Percentiles rank a stretch among this genome's conserved stretches.
phyloP scores from a whole-genome alignment of 1,284 basidiomycete species.

The Phaffia rhodozyma region DNA sequence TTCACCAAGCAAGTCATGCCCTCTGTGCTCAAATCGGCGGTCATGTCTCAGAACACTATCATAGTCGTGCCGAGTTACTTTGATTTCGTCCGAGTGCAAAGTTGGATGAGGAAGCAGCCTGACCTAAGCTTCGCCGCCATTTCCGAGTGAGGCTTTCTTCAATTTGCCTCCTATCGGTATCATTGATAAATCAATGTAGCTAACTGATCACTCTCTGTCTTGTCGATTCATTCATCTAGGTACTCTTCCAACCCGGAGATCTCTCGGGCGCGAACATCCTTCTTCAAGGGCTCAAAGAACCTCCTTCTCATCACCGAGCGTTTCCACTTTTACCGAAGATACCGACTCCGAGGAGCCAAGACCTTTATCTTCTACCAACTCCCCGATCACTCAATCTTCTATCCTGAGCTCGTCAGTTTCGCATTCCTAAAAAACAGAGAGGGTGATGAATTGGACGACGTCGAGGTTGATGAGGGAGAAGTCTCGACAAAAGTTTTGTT shows the following conservation, averaged over 20 bases:
- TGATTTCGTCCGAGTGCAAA: conserved; percentile 86
- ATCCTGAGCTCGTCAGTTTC: conserved; percentile 72
- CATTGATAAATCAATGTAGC: background rate
- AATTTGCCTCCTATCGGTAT: background rate
- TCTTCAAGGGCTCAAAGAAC: conserved; percentile 76
- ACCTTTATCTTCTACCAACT: conserved; percentile 87
- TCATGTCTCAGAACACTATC: conserved; percentile 73
- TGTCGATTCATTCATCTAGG: conserved; percentile 36
- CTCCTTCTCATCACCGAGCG: conserved; percentile 89
- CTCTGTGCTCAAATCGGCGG: conserved; percentile 71
- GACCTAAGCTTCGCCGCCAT: conserved; percentile 67
- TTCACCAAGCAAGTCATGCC: conserved; percentile 83
- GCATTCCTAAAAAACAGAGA: conserved; percentile 61
- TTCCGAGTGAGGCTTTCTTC: conserved; percentile 55
- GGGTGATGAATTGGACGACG: conserved; percentile 23
- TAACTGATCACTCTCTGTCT: background rate
- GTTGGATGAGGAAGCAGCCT: conserved; percentile 61
- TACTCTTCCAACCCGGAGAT: conserved; percentile 91
- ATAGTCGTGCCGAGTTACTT: conserved; percentile 91
- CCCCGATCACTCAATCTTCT: conserved; percentile 82
- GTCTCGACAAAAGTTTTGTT: conserved; percentile 66
- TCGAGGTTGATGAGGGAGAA: conserved; percentile 51
- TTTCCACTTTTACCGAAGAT: conserved; percentile 94
- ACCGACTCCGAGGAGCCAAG: conserved; percentile 79
- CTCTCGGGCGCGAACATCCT: conserved; percentile 78